Evolutionary conservation across 2,329 filamentous ascomycete genomes (phyloP).

Genomic region (Myriangium duriaei): DNA sequence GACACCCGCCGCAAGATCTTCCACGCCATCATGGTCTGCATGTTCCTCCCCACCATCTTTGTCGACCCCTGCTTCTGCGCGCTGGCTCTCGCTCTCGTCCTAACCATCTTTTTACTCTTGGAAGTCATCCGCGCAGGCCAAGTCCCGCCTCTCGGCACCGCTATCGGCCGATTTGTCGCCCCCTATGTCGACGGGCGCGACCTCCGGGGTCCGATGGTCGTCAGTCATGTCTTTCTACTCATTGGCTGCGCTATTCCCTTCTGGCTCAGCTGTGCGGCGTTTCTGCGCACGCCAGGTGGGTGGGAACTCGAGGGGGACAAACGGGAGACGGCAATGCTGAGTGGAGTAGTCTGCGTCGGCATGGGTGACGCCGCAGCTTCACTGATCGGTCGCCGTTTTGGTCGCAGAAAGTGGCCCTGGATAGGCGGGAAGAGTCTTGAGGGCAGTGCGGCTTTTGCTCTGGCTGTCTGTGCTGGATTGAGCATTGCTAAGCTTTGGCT

Average conservation of each 20-base stretch:
- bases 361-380: constrained; percentile 91
- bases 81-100: constrained; percentile 64
- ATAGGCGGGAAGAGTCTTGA: constrained; percentile 92
- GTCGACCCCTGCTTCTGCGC: constrained; percentile 76
- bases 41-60: constrained; percentile 80
- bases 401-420: constrained; percentile 88
- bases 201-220: constrained; percentile 82
- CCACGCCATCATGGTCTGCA: constrained; percentile 94
- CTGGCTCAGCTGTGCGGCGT: constrained; percentile 71
- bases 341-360: constrained; percentile 86
- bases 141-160: constrained; percentile 76
- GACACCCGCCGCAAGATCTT: constrained; percentile 95
- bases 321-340: constrained; percentile 77
- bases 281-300: constrained; percentile 48
- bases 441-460: constrained; percentile 67
- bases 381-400: constrained; percentile 75
- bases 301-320: constrained; percentile 53
- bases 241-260: constrained; percentile 91
- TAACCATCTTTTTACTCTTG: constrained; percentile 76
- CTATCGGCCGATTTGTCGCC: constrained; percentile 73
- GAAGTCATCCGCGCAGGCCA: constrained; percentile 85
- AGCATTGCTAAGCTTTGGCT: constrained; percentile 62
- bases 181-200: constrained; percentile 93
- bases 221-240: constrained; percentile 89
- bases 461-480: constrained; percentile 66